Conservation (phyloP, 179 eudicot species). For the Amaranthus tricolor region DNA sequence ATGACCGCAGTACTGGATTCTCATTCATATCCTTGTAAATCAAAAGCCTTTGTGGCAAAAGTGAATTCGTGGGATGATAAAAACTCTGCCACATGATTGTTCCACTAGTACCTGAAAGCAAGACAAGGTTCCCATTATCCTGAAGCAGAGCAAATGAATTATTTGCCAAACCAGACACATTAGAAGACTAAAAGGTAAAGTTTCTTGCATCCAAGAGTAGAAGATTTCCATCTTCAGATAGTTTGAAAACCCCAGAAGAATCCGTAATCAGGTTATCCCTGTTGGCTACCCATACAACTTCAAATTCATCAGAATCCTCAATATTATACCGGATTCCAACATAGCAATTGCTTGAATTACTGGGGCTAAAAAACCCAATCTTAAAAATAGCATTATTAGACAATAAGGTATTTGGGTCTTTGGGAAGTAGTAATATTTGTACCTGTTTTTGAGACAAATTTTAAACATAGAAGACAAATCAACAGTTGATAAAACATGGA, state of each 20-base stretch:
- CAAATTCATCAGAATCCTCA: neutral
- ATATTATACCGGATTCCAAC: conserved; percentile 30
- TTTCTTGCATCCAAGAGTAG: conserved; percentile 19
- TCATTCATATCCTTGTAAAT: neutral
- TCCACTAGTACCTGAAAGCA: conserved; percentile 8
- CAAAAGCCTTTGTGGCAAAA: conserved; percentile 1
- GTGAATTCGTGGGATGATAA: conserved; percentile 23
- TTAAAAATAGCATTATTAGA: conserved; percentile 15
- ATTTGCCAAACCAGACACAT: conserved; percentile 10
- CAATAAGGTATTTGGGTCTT: conserved; percentile 12
- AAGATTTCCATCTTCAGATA: conserved; percentile 29
- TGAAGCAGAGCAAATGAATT: conserved; percentile 24
- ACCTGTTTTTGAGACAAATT: conserved; percentile 1
- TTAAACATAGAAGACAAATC: neutral
- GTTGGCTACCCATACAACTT: conserved; percentile 35
- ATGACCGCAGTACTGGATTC: conserved; percentile 18
- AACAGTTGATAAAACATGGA: neutral
- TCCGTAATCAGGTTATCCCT: conserved; percentile 19
- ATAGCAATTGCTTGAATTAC: conserved; percentile 21
- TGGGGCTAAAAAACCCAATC: conserved; percentile 29
- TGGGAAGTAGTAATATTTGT: conserved; percentile 11
- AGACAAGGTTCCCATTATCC: conserved; percentile 28
- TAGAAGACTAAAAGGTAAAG: conserved; percentile 31
- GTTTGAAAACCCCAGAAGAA: conserved; percentile 16
- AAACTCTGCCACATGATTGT: conserved; percentile 28